A percentile compares a stretch with the other conserved stretches of the same genome.
phyloP scores from a whole-genome alignment of 495 filamentous ascomycete species.

The Aspergillus funiculosus region DNA sequence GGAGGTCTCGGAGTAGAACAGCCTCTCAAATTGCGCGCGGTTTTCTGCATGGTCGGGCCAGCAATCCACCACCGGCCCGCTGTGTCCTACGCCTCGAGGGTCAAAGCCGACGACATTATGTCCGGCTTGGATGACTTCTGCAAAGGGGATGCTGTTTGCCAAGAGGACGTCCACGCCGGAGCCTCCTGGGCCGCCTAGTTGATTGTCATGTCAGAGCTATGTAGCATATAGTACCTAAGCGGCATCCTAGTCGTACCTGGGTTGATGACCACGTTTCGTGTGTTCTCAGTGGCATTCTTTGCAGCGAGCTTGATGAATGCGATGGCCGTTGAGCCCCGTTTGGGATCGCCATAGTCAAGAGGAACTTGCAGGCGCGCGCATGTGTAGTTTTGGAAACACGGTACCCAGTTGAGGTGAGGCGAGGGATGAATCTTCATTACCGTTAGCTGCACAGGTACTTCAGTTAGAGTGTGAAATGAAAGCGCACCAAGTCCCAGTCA shows the following conservation, averaged over 20 bases:
- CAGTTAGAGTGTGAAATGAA: background rate
- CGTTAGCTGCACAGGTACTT: too few species aligned
- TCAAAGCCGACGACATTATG: slow-evolving; percentile 48
- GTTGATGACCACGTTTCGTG: slow-evolving; percentile 18
- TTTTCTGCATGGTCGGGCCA: slow-evolving; percentile 25
- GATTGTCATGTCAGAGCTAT: background rate
- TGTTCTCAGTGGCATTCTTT: slow-evolving; percentile 11
- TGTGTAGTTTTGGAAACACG: slow-evolving; percentile 1
- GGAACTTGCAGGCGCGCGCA: background rate
- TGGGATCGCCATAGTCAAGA: slow-evolving; percentile 19
- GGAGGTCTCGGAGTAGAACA: slow-evolving; percentile 20
- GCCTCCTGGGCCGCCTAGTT: slow-evolving; percentile 38
- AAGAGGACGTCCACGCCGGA: slow-evolving; percentile 33
- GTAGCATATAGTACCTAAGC: background rate
- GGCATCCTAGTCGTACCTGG: slow-evolving; percentile 2
- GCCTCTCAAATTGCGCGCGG: slow-evolving; percentile 18
- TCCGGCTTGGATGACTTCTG: slow-evolving; percentile 13
- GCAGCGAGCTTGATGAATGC: slow-evolving; percentile 25
- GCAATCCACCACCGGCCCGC: slow-evolving; percentile 33
- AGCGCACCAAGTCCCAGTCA: background rate
- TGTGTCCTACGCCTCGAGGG: slow-evolving; percentile 42
- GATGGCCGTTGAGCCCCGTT: slow-evolving; percentile 17
- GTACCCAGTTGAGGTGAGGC: background rate
- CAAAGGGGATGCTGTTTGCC: slow-evolving; percentile 12
- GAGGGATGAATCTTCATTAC: background rate